These are phyloP conservation scores for Lentinula lateritia DNA, from an alignment of 768 basidiomycete genomes.

Conservation along the genomic window DNA sequence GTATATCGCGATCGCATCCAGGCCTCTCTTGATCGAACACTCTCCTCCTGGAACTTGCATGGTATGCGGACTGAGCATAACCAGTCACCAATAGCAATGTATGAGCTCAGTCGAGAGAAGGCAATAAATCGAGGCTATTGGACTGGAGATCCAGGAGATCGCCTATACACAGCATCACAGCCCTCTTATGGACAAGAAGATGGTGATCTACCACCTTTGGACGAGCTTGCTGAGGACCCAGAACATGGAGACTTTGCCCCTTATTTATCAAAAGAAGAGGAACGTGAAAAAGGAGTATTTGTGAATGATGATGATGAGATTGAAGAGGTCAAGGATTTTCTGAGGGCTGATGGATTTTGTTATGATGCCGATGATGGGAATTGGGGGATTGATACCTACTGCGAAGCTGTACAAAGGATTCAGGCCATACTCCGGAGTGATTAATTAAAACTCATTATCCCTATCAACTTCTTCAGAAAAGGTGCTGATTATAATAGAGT, in stretches of 20 bases:
- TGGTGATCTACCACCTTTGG: slow-evolving; percentile 6
- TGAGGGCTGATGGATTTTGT: slow-evolving; percentile 10
- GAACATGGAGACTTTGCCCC: background rate
- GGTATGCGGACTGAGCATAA: slow-evolving; percentile 16
- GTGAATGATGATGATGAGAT: slow-evolving; percentile 16
- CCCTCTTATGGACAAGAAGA: slow-evolving; percentile 11
- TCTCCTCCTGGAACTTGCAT: slow-evolving; percentile 21
- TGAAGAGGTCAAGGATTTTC: background rate
- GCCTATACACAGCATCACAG: slow-evolving; percentile 2
- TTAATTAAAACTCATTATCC: too few relatives aligned
- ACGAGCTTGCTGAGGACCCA: background rate
- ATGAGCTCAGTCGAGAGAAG: slow-evolving; percentile 17
- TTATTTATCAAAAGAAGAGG: background rate
- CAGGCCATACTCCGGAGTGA: too few relatives aligned
- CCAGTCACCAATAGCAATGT: slow-evolving; percentile 16
- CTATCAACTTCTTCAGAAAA: too few relatives aligned
- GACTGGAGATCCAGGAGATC: slow-evolving; percentile 17
- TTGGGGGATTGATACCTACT: slow-evolving; percentile 17
- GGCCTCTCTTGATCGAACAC: slow-evolving; percentile 17
- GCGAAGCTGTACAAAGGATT: too few relatives aligned
- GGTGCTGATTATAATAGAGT: too few relatives aligned
- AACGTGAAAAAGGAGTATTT: slow-evolving; percentile 9
- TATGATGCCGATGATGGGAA: slow-evolving; percentile 13
- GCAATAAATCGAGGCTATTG: slow-evolving; percentile 21
- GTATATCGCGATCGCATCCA: slow-evolving; percentile 24